Conservation (phyloP, 1,284 basidiomycete species). For the Porphyrellus sp. region DNA sequence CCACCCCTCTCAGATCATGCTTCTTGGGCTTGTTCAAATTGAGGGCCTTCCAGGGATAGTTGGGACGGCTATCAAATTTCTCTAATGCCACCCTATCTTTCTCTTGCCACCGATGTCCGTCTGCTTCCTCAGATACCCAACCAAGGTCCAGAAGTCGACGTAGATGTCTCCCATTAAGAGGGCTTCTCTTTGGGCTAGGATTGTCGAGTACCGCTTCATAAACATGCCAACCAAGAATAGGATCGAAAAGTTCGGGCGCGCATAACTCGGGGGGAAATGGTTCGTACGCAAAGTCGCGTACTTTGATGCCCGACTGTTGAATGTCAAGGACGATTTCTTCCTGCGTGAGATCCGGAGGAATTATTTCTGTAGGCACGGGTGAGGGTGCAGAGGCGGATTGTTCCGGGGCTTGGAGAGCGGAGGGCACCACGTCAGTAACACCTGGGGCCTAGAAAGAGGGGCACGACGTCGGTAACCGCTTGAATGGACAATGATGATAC, state of each 20-base stretch:
- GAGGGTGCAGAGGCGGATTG: conserved; percentile 31
- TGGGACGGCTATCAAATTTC: conserved; percentile 35
- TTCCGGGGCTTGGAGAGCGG: conserved; percentile 12
- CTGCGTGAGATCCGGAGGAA: conserved; percentile 35
- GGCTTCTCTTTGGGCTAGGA: conserved; percentile 28
- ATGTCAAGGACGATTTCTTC: conserved; percentile 36
- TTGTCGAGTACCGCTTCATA: conserved; percentile 33
- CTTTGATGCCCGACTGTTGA: conserved; percentile 44
- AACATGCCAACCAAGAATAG: conserved; percentile 32
- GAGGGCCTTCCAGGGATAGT: conserved; percentile 31
- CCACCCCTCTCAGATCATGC: conserved; percentile 29
- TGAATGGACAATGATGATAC: not conserved
- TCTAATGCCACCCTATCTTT: conserved; percentile 44
- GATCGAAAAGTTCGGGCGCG: conserved; percentile 43
- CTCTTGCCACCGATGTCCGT: conserved; percentile 37
- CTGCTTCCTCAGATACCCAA: conserved; percentile 46
- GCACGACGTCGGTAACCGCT: conserved; percentile 5
- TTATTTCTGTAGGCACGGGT: conserved; percentile 41
- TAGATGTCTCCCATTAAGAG: conserved; percentile 44
- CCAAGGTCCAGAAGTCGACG: conserved; percentile 46
- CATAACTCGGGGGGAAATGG: conserved; percentile 10
- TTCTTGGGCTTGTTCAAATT: conserved; percentile 27
- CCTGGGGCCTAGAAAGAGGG: conserved; percentile 7
- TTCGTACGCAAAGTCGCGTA: conserved; percentile 49
- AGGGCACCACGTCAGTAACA: not conserved